These are phyloP conservation scores for Cladosporium phlei DNA, from an alignment of 2,329 filamentous ascomycete species.

Conservation along the genomic window DNA sequence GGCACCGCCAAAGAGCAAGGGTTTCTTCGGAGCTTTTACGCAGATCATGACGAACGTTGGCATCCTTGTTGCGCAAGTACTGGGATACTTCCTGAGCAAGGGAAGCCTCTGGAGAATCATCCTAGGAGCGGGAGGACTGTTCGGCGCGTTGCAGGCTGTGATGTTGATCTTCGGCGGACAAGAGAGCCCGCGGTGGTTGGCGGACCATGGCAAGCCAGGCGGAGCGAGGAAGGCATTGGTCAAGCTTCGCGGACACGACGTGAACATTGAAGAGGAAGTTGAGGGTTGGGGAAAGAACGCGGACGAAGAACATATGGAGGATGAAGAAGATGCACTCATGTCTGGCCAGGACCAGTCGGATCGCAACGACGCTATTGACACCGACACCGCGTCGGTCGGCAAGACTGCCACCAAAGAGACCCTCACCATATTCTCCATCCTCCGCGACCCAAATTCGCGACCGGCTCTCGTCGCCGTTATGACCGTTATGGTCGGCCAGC, in stretches of 20 bases:
- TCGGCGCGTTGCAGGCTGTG: slow-evolving; percentile 63
- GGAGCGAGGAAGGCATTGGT: slow-evolving; percentile 65
- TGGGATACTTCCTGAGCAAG: slow-evolving; percentile 83
- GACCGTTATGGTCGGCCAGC: slow-evolving; percentile 88
- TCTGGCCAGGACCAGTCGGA: slow-evolving; percentile 25
- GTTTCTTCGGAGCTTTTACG: slow-evolving; percentile 76
- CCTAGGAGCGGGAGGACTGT: slow-evolving; percentile 63
- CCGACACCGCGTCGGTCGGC: slow-evolving; percentile 29
- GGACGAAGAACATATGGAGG: slow-evolving; percentile 32
- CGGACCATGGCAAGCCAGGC: slow-evolving; percentile 56
- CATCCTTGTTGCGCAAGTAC: slow-evolving; percentile 74
- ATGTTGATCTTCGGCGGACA: slow-evolving; percentile 68
- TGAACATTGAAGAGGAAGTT: slow-evolving; percentile 70
- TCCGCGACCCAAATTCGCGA: slow-evolving; percentile 65
- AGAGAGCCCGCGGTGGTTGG: slow-evolving; percentile 86
- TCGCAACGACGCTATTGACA: slow-evolving; percentile 22
- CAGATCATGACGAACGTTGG: slow-evolving; percentile 88
- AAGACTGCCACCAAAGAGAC: slow-evolving; percentile 24
- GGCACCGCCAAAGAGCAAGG: slow-evolving; percentile 58
- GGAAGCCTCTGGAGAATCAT: slow-evolving; percentile 79
- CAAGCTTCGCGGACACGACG: slow-evolving; percentile 65
- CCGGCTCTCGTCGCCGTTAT: slow-evolving; percentile 84
- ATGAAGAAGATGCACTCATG: slow-evolving; percentile 70
- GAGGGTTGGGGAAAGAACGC: slow-evolving; percentile 42
- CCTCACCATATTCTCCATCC: slow-evolving; percentile 50